Conservation (phyloP, 192 early-diverging fungal genomes). For the Coemansia sp. region DNA sequence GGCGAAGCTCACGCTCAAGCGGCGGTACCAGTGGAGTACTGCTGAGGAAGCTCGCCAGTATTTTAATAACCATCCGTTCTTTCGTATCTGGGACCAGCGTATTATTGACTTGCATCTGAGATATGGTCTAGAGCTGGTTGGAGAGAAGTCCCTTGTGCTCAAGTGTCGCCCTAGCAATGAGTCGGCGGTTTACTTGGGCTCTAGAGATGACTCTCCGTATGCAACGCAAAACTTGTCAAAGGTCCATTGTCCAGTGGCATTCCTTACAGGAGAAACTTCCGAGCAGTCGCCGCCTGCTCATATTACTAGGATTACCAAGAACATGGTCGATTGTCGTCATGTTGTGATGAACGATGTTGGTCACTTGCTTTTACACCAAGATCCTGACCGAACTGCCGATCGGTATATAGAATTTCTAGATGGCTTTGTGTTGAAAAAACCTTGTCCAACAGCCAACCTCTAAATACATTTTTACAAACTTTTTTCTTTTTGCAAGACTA, state of each 20-base stretch:
- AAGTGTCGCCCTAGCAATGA: constrained; percentile 51
- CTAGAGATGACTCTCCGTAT: constrained; percentile 15
- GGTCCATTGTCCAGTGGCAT: constrained; percentile 33
- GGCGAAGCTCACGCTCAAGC: constrained; percentile 18
- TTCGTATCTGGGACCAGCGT: constrained; percentile 34
- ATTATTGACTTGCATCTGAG: constrained; percentile 35
- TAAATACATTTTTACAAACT: neutral
- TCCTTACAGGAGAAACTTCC: constrained; percentile 42
- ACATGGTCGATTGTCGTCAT: constrained; percentile 22
- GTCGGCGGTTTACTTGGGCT: constrained; percentile 29
- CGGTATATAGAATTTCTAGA: constrained; percentile 22
- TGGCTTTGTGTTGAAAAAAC: constrained; percentile 13
- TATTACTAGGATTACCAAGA: constrained; percentile 17
- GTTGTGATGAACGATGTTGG: constrained; percentile 30
- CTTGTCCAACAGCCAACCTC: neutral
- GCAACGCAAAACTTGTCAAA: constrained; percentile 18
- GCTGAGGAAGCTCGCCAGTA: constrained; percentile 16
- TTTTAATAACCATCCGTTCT: constrained; percentile 42
- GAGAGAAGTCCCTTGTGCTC: constrained; percentile 9
- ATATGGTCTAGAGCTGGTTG: constrained; percentile 20
- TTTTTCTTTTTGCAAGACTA: neutral
- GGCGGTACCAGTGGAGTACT: constrained; percentile 26
- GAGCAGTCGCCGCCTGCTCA: constrained; percentile 10
- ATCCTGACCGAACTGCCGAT: constrained; percentile 26
- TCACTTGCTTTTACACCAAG: constrained; percentile 39